Base-by-base conservation (phyloP, 2,329 filamentous ascomycete genomes). In the Clonostachys chloroleuca region DNA sequence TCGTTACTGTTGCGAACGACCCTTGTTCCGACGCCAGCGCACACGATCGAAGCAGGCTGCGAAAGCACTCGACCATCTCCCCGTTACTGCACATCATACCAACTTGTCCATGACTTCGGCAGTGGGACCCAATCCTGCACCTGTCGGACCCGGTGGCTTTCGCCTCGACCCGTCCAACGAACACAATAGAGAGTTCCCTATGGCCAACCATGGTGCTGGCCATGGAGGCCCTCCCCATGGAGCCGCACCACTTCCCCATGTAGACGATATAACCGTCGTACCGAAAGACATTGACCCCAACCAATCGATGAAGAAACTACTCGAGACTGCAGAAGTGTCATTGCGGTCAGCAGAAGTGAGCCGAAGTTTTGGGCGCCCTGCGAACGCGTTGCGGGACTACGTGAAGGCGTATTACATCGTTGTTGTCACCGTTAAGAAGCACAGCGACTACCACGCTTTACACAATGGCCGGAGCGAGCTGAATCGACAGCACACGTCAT, bases 311-410 rank as follows among this genome's bases (percentile, higher is more conserved):
- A 75, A 73, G 48, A 77, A 69, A 52, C 60, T 84, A 36, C 64
- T 86, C 13, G 72, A 76, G 41, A 60, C 66, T 40, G 80, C 75
- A 45, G 75, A 85, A 56, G 59, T 62, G 18, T 72, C 73, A 42
- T 70, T 84, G 49, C 74, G 74, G 50, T 75, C 80, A 56, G 85
- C 88, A 36, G 78, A 83, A 52, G 79, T 77, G 45, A 72, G 76
- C 48, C 73, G 83, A 49, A 78, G 80, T 51, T 86, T 87, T 66
- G 72, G 80, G 24, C 75, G 83, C 35, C 81, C 84, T 5, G 90
- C 94, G 59, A 66, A 83, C 36, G 92, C 92, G 4, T 86, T 95
- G 47, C 81, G 87, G 53, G 88, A 95, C 51, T 97, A 92, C 60
- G 78, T 97, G 49, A 81, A 86, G 52, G 89, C 92, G 12, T 91